Evolutionary conservation across 2,329 filamentous ascomycete species (phyloP).

Genomic region (Colletotrichum sp.): DNA sequence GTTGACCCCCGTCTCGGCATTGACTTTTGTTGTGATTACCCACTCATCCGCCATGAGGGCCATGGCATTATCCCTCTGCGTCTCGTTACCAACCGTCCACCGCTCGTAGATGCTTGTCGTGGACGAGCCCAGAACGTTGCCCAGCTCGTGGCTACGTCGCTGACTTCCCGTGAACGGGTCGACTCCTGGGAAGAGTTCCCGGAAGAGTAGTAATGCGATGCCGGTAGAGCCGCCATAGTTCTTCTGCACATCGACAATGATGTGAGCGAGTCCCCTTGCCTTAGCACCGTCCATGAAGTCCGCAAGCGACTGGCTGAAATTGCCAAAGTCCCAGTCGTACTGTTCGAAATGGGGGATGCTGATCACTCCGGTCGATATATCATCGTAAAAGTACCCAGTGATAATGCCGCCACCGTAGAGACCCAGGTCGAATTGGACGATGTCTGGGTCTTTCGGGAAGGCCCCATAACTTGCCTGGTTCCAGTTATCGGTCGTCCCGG

Average conservation of each 20-base stretch:
- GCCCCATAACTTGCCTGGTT: neutral
- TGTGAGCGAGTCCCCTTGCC: neutral
- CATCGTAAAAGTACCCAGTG: constrained; percentile 7
- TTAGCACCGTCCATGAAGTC: neutral
- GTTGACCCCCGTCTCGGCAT: neutral
- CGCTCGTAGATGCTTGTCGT: neutral
- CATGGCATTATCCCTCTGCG: neutral
- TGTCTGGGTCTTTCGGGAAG: neutral
- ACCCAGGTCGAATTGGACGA: neutral
- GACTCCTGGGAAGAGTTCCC: neutral
- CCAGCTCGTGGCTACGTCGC: constrained; percentile 1
- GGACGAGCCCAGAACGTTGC: neutral
- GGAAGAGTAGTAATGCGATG: neutral
- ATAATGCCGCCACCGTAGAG: neutral
- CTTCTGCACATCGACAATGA: neutral
- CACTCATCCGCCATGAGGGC: neutral
- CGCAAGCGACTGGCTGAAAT: neutral
- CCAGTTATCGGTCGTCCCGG: neutral
- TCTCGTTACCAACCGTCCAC: neutral
- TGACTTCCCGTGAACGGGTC: constrained; percentile 1
- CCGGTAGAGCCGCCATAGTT: constrained; percentile 7
- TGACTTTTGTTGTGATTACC: neutral
- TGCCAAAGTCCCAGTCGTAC: neutral
- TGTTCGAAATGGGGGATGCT: constrained; percentile 13
- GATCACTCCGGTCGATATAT: constrained; percentile 6